Evolutionary conservation across 768 basidiomycete species (phyloP), one percentile per base, ranked within the genome.

Genomic region (Galerina sulciceps): DNA sequence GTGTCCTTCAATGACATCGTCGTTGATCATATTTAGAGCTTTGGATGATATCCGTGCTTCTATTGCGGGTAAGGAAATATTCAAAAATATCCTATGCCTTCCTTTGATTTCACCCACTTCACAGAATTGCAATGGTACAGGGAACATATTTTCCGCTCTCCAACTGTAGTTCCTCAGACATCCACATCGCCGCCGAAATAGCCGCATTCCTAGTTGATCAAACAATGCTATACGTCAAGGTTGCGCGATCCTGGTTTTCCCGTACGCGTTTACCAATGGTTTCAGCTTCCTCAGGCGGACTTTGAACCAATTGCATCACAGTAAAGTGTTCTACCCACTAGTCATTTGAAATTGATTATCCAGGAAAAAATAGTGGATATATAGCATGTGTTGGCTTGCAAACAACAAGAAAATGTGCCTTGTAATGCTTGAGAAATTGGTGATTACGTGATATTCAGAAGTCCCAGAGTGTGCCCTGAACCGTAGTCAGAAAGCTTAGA

Each of bases 91-190:
- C 18, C 15, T 8, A 26, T 42, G 36, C 47, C 51, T 17, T 37
- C 43, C 45, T 15, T 51, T 53, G 46, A 46, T 49, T 35, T 22
- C 20, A 38, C n/a, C 42, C 18, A 26, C 40, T 15, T 65, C 20
- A 14, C 52, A 93, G 92, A 96, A 68, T 78, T 96, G 42, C 71
- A 85, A 62, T 94, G 88, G 85, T 96, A 94, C 65, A 83, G 88
- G 57, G 74, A 85, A 48, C 87, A 88, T 65, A 81, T 94, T 53
- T 96, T 96, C 68, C 64, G 84, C 26, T 49, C 56, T 13, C 59
- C 63, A 34, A 35, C 57, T 15, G 31, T 44, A 1, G 8, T 34
- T 55, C 10, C 38, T 18, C 31, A 46, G 22, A 23, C 41, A 17
- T 40, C 46, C 14, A 47, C 57, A 38, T 46, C 55, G 20, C 38